These are phyloP conservation scores for Shiraia bambusicola DNA, from an alignment of 2,329 filamentous ascomycete genomes.

Conservation along the genomic window DNA sequence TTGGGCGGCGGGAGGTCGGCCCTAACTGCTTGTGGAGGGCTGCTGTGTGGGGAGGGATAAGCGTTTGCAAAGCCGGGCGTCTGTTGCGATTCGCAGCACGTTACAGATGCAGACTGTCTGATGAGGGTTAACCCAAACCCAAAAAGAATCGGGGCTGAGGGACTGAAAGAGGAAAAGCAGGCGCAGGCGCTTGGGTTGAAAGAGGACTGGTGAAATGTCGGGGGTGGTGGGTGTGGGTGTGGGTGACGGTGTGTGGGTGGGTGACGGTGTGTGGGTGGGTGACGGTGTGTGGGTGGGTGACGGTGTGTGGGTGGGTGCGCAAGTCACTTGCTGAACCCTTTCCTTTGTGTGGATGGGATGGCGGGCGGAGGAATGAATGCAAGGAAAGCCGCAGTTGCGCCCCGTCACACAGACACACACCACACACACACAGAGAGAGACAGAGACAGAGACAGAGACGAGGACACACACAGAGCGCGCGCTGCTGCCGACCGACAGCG, in stretches of 20 bases:
- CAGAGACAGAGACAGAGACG: constrained; percentile 8
- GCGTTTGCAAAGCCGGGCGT: constrained; percentile 31
- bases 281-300: too few species aligned
- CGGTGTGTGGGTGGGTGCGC: too few species aligned
- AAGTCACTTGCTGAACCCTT: constrained; percentile 26
- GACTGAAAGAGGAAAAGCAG: constrained; percentile 42
- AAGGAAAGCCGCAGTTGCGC: constrained; percentile 32
- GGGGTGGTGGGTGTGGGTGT: constrained; percentile 31
- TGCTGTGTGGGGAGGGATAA: constrained; percentile 38
- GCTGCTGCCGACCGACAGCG: not conserved
- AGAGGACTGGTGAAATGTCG: constrained; percentile 36
- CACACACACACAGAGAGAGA: constrained; percentile 14
- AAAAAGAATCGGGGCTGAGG: constrained; percentile 18
- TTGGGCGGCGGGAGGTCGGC: constrained; percentile 41
- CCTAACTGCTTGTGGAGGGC: constrained; percentile 44
- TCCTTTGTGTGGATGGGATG: constrained; percentile 17
- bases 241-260: too few species aligned
- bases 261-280: too few species aligned
- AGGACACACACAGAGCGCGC: not conserved
- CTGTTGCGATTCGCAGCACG: constrained; percentile 32
- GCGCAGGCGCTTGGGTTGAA: constrained; percentile 37
- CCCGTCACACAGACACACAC: constrained; percentile 31
- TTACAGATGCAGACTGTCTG: constrained; percentile 31
- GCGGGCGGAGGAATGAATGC: constrained; percentile 40
- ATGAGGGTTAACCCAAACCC: constrained; percentile 34